Percentiles rank a stretch among this genome's conserved stretches.
phyloP scores from a whole-genome alignment of 228 moss, liverwort and hornwort species.

The Sphagnum magellanicum region DNA sequence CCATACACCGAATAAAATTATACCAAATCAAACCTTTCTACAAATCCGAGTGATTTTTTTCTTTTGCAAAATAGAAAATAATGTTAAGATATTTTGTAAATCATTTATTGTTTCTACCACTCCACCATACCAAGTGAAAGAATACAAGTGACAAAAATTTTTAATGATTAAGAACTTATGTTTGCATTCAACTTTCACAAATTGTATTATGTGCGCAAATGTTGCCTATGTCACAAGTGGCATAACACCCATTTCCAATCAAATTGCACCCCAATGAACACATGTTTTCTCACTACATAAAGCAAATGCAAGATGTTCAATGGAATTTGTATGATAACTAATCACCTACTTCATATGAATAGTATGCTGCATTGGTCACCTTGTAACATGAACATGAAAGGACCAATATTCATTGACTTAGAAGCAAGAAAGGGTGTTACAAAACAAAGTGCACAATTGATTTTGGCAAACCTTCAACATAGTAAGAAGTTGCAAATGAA shows the following conservation, averaged over 20 bases:
- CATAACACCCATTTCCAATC: background rate
- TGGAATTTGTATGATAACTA: background rate
- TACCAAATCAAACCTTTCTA: too few relatives aligned
- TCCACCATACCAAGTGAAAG: background rate
- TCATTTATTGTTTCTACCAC: background rate
- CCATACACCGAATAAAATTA: too few relatives aligned
- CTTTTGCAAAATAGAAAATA: background rate
- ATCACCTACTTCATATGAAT: background rate
- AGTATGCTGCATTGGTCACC: background rate
- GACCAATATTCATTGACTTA: background rate
- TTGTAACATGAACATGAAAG: background rate
- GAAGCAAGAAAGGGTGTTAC: background rate
- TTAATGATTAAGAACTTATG: background rate
- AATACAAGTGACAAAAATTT: background rate
- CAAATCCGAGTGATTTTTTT: too few relatives aligned
- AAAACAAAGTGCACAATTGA: background rate
- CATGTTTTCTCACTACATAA: background rate
- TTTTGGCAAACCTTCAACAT: background rate
- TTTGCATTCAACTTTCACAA: background rate
- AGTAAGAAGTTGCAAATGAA: background rate
- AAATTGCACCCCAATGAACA: background rate
- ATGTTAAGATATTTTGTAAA: background rate
- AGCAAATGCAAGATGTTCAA: background rate
- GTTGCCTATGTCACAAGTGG: background rate
- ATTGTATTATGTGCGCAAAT: background rate